Percentiles rank a stretch among this genome's conserved stretches.
phyloP scores from a whole-genome alignment of 257 asterid species.

The Plantago elongata region DNA sequence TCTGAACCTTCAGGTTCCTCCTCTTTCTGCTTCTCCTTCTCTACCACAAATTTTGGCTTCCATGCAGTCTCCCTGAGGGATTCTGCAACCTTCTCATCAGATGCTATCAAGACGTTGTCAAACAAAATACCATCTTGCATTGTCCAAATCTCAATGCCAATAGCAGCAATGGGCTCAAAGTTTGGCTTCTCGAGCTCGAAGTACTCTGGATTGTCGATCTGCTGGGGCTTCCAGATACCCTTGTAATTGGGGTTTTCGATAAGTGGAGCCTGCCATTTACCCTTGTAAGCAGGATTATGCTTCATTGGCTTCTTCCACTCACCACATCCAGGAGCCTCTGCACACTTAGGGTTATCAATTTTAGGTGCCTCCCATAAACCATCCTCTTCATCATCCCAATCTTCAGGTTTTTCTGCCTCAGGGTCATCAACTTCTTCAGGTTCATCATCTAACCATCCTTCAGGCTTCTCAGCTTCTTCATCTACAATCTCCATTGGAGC shows the following conservation, averaged over 20 bases:
- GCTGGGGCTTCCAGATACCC: slow-evolving; percentile 92
- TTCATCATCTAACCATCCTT: slow-evolving; percentile 98
- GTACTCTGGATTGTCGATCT: slow-evolving; percentile 75
- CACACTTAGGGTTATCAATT: slow-evolving; percentile 74
- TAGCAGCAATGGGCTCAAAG: slow-evolving; percentile 91
- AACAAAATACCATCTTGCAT: slow-evolving; percentile 94
- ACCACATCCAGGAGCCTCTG: slow-evolving; percentile 90
- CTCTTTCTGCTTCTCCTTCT: slow-evolving; percentile 72
- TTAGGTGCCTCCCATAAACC: slow-evolving; percentile 98
- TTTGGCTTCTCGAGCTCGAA: slow-evolving; percentile 74
- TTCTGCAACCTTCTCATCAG: slow-evolving; percentile 65
- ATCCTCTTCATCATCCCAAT: slow-evolving; percentile 98
- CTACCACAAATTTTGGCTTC: slow-evolving; percentile 77
- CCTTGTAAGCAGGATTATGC: slow-evolving; percentile 86
- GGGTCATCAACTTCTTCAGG: slow-evolving; percentile 97
- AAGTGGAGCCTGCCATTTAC: slow-evolving; percentile 82
- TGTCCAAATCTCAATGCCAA: slow-evolving; percentile 97
- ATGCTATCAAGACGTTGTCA: slow-evolving; percentile 74
- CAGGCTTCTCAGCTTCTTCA: slow-evolving; percentile 86
- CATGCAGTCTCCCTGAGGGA: slow-evolving; percentile 55
- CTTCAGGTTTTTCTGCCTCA: slow-evolving; percentile 86
- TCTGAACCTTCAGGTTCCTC: slow-evolving; percentile 60
- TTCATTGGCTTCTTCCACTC: slow-evolving; percentile 91
- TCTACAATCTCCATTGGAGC: slow-evolving; percentile 89
- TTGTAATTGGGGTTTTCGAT: slow-evolving; percentile 86